Base-by-base conservation (phyloP, 208 protist species). In the Trypanosoma avium region DNA sequence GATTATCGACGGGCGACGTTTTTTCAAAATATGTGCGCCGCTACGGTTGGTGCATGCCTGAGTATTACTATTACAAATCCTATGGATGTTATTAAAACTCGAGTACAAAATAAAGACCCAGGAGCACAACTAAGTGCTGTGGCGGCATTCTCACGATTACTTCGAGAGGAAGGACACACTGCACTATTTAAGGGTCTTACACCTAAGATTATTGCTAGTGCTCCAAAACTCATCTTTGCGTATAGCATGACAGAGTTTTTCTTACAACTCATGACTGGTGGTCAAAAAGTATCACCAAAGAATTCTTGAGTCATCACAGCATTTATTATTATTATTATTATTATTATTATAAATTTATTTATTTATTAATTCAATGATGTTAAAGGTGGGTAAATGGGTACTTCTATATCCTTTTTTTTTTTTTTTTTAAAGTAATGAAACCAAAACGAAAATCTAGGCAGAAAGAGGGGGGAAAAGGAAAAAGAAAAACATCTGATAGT, bases 51-150 rank as follows among this genome's bases (percentile, higher is more conserved):
- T 27, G 83, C 85, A 22, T 90, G 82, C 63, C 56, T 87, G 8
- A 86, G 82, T 38, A 94, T 97, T 61, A 82, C 84, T 52, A 68
- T 97, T 54, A 88, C 90, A 4, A 93, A 89, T 81, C 92, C 92
- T 19, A 93, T 97, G 86, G 92, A 97, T 70, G 92, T 97, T 24
- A 73, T 97, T 35, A 97, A 97, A 78, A 97, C 90, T n/a, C 90
- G 90, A 32, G 86, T 96, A 70, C 92, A 97, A 77, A 67, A 71
- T 45, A 72, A 83, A 56, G 84, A 79, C 26, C 82, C 68, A 24
- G 82, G 76, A 1, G 43, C 75, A 38, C 68, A 73, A n/a, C 65
- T 75, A 32, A 88, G 72, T 57, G 86, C 75, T 4, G 56, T 88
- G 10, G 8, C 46, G 10, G 77, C 71, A 24, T 69, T 84, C 17